These are phyloP conservation scores for Dittrichia graveolens DNA, from an alignment of 129 eudicot species.

Conservation along the genomic window DNA sequence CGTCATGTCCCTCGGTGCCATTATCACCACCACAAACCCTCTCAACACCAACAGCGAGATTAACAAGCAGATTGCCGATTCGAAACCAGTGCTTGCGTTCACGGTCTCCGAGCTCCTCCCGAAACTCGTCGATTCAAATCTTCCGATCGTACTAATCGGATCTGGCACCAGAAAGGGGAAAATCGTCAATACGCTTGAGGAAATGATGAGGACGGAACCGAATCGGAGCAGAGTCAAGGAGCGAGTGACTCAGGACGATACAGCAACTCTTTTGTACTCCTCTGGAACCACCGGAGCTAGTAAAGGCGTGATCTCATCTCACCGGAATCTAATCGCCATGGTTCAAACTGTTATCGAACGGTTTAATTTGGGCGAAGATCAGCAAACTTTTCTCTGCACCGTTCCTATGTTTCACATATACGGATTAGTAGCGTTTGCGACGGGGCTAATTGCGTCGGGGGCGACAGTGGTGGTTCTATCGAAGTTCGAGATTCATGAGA, in stretches of 20 bases:
- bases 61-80: constrained; percentile 73
- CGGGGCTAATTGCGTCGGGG: constrained; percentile 78
- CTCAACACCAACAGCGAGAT: constrained; percentile 72
- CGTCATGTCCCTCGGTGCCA: constrained; percentile 88
- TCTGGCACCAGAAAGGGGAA: constrained; percentile 9
- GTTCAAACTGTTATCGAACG: constrained; percentile 62
- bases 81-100: constrained; percentile 78
- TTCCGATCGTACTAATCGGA: constrained; percentile 66
- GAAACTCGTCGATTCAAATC: constrained; percentile 51
- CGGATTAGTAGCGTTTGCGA: constrained; percentile 83
- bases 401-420: constrained; percentile 98
- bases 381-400: constrained; percentile 65
- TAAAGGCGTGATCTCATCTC: constrained; percentile 93
- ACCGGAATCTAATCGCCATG: constrained; percentile 77
- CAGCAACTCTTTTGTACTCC: constrained; percentile 84
- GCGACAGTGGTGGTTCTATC: constrained; percentile 79
- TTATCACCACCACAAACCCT: constrained; percentile 91
- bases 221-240: constrained; percentile 53
- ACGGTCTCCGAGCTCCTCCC: constrained; percentile 56
- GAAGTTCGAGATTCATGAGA: constrained; percentile 79
- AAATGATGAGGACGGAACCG: constrained; percentile 57
- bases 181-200: constrained; percentile 40
- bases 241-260: constrained; percentile 63
- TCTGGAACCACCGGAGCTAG: constrained; percentile 97
- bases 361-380: constrained; percentile 40